A percentile compares a stretch with the other conserved stretches of the same genome.
These are phyloP conservation scores for Mastigamoeba balamuthi DNA, from an alignment of 78 protist genomes.

Conservation along the genomic window DNA sequence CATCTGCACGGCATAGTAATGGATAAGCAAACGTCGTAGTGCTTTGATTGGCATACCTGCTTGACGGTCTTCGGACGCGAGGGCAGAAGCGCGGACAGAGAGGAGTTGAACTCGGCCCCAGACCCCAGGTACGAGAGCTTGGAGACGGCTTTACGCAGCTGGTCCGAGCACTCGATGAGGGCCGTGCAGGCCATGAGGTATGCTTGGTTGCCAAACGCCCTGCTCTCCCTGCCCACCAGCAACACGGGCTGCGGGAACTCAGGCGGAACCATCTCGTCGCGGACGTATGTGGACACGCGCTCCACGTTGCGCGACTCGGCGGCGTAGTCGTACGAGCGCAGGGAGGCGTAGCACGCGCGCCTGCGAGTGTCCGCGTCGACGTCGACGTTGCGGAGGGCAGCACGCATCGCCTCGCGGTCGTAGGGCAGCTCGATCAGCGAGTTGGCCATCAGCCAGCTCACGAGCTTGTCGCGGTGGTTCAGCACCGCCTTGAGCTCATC, in stretches of 20 bases:
- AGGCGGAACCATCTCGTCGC: not conserved
- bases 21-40: not conserved
- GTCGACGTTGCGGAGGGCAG: not conserved
- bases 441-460: not conserved
- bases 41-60: not conserved
- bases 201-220: slow-evolving; percentile 43
- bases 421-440: slow-evolving; percentile 17
- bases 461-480: not conserved
- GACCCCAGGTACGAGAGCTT: not conserved
- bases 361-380: slow-evolving; percentile 4
- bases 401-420: slow-evolving; percentile 1
- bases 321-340: not conserved
- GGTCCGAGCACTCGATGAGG: not conserved
- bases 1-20: too few species aligned
- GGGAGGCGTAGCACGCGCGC: not conserved
- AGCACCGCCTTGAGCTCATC: too few species aligned
- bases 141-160: not conserved
- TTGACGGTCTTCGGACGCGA: not conserved
- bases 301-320: slow-evolving; percentile 7
- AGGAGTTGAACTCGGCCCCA: too few species aligned
- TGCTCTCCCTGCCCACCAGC: slow-evolving; percentile 29
- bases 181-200: slow-evolving; percentile 13
- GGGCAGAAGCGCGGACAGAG: too few species aligned
- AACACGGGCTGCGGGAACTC: not conserved
- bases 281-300: slow-evolving; percentile 12